Base-by-base conservation (phyloP, 2,329 filamentous ascomycete genomes). In the Aspergillus flavus region DNA sequence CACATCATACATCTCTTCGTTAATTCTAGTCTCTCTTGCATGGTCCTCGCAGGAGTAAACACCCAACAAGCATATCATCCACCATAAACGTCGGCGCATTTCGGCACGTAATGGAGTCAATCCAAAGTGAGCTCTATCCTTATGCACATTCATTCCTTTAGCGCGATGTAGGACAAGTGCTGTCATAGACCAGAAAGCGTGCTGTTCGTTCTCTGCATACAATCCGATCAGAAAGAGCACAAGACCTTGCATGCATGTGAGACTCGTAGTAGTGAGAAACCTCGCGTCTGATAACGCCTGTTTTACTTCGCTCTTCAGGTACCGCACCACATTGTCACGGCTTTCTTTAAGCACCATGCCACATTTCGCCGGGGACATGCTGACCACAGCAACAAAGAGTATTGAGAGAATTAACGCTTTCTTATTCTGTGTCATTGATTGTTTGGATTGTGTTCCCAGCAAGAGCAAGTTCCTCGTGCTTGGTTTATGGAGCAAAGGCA, bases 241-340 rank as follows among this genome's bases (percentile, higher is more conserved):
- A 52, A 86, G 83, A 0, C 86, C 84, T 71, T 89, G 86, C 4
- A 89, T 74, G 2, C 87, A 80, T 48, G 86, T 76, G 7, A 85
- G 76, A 69, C 86, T 86, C 58, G 86, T 83, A 7, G 84, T 85
- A 55, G 82, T 84, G 1, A 89, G 73, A 61, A 89, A 85, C 64
- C 86, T 84, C 6, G 86, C 86, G 14, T 85, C 78, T 2, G 86
- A 84, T 50, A 89, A 78, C 2, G 85, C 85, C 69, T 88, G 86
- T 69, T 89, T 85, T 1, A 84, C 71, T 2, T 81, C 86, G 66
- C 86, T 86, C 7, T 85, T 83, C 70, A 87, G 89, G 57, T 80
- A 80, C 46, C 77, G 74, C 19, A 86, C 72, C 3, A 85, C 72
- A 0, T 76, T 67, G 4, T 73, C 56, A 58, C 84, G 81, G 32